Evolutionary conservation across 164 flowering plant genomes (phyloP), one percentile per base, ranked within the genome.

Genomic region (Magnolia officinalis): DNA sequence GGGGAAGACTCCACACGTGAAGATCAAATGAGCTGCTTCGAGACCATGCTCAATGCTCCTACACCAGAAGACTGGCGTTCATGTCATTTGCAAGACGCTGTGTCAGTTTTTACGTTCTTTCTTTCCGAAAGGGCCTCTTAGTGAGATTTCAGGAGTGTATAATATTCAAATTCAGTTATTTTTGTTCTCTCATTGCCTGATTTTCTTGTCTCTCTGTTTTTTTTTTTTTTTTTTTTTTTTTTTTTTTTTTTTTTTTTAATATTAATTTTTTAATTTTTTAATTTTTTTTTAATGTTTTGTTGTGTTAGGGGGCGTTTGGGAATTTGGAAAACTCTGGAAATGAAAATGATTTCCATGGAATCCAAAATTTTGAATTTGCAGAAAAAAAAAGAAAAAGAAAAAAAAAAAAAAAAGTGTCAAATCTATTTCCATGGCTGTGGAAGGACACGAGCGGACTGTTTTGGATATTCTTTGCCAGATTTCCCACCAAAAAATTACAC

Each of bases 11-110:
- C 91, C 11, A 81, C 89, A 0, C 81, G 80, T 0, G 98, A 90
- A 73, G 86, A 69, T 81, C 93, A 90, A 77, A 78, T 91, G 77
- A 84, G 82, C 79, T 91, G 95, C 85, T 94, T 89, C 50, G 86
- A 89, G 51, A 86, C 93, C 1, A 81, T 90, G 68, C 81, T 84
- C 21, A 75, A 67, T 52, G 97, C 93, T 24, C 98, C 98, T 4
- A 74, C 90, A 50, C 97, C 98, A 0, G 96, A 91, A 84, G 97
- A 96, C 80, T 76, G 84, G 8, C 89, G 91, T 13, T 83, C 92
- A 2, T 84, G 83, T 76, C 97, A 92, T 87, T 51, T 96, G 81
- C 97, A 96, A 83, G 97, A 91, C 76, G 95, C 98, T 0, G 88
- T 92, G 2, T 78, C 94, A 13, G 85, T 88, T 19, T 96, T 91